Conservation (phyloP, 148 eudicot genomes). For the Nepenthes gracilis region DNA sequence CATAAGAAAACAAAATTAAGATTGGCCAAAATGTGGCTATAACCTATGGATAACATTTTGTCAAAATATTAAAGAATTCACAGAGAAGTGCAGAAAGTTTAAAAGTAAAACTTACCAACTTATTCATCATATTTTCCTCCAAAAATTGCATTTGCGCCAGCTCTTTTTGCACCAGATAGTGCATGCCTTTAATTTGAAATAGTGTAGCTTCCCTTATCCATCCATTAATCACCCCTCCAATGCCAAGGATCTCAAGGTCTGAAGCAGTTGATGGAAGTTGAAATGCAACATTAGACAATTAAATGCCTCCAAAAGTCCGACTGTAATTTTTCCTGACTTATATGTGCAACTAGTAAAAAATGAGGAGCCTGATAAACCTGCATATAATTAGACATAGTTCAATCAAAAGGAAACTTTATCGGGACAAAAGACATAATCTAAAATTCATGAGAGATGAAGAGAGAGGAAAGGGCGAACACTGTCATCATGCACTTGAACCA, state of each 20-base stretch:
- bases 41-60: too few species aligned
- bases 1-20: too few species aligned
- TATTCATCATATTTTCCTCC: constrained; percentile 95
- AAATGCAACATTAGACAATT: constrained; percentile 96
- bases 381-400: not conserved
- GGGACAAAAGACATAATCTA: too few species aligned
- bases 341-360: constrained; percentile 92
- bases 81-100: too few species aligned
- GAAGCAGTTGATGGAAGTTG: constrained; percentile 76
- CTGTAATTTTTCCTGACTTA: constrained; percentile 87
- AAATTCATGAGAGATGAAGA: too few species aligned
- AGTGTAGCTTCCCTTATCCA: constrained; percentile 76
- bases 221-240: constrained; percentile 62
- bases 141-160: constrained; percentile 96
- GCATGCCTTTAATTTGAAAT: constrained; percentile 82
- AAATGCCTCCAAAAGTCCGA: constrained; percentile 43
- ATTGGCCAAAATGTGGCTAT: too few species aligned
- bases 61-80: too few species aligned
- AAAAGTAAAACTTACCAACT: constrained; percentile 16
- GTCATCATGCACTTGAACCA: too few species aligned
- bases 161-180: constrained; percentile 69
- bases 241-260: constrained; percentile 49
- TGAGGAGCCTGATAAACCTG: constrained; percentile 98
- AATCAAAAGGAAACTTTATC: too few species aligned
- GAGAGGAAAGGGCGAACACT: too few species aligned